phyloP scores from a whole-genome alignment of 2,329 filamentous ascomycete genomes.

The Penicillium palitans region DNA sequence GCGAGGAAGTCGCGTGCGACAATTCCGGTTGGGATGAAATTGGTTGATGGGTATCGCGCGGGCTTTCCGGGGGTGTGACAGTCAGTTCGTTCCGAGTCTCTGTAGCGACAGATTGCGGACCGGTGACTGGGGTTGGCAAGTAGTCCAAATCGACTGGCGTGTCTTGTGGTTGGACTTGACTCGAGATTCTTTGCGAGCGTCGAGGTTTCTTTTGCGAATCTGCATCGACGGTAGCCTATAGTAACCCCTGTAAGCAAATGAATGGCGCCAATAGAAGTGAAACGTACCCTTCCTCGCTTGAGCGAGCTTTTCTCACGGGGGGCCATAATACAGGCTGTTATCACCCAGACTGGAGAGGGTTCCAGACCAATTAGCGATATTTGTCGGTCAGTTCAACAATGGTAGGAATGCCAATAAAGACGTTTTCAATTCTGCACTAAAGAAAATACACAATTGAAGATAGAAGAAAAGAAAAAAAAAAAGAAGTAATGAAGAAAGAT shows the following conservation, averaged over 20 bases:
- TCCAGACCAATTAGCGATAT: constrained; percentile 20
- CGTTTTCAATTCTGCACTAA: not conserved
- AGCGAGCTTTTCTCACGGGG: constrained; percentile 76
- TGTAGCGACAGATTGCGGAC: constrained; percentile 63
- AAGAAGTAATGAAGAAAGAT: not conserved
- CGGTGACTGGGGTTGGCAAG: constrained; percentile 78
- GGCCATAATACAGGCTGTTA: constrained; percentile 31
- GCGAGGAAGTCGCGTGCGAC: constrained; percentile 56
- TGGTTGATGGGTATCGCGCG: constrained; percentile 53
- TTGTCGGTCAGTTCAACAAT: not conserved
- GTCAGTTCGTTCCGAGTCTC: constrained; percentile 67
- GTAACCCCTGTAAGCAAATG: constrained; percentile 24
- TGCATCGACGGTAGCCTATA: constrained; percentile 66
- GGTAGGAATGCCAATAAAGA: not conserved
- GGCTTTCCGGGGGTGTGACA: constrained; percentile 65
- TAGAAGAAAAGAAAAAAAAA: not conserved
- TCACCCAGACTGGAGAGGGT: constrained; percentile 11
- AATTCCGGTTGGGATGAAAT: constrained; percentile 43
- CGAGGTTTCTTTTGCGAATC: constrained; percentile 73
- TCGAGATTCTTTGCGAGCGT: constrained; percentile 70
- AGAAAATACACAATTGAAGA: not conserved
- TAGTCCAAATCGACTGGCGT: constrained; percentile 66
- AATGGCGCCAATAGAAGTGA: constrained; percentile 18
- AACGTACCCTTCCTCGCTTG: constrained; percentile 73
- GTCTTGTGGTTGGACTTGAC: constrained; percentile 55